Percentiles rank a stretch among this genome's conserved stretches.
phyloP scores from a whole-genome alignment of 768 basidiomycete species.

The Amanita fuliginea region DNA sequence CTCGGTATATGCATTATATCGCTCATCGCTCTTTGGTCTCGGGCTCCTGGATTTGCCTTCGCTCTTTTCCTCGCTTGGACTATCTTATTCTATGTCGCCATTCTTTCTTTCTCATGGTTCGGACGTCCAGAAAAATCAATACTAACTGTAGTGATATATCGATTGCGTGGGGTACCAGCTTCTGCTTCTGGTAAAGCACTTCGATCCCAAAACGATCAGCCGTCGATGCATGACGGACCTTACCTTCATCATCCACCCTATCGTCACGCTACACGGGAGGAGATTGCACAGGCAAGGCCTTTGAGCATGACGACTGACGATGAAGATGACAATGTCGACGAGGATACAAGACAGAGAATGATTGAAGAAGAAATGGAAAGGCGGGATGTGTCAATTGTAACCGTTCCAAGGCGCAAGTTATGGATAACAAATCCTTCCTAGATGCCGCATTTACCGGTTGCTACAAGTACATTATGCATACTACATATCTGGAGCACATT shows the following conservation, averaged over 20 bases:
- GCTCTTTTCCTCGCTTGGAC: conserved; percentile 56
- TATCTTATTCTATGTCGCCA: conserved; percentile 40
- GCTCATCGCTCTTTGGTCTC: conserved; percentile 47
- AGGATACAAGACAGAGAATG: conserved; percentile 57
- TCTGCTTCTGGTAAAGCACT: conserved; percentile 17
- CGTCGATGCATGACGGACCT: conserved; percentile 28
- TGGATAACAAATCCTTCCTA: conserved; percentile 63
- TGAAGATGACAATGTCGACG: conserved; percentile 64
- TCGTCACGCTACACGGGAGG: conserved; percentile 35
- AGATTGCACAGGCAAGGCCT: conserved; percentile 26
- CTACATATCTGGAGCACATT: conserved; percentile 1
- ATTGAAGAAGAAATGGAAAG: conserved; percentile 79
- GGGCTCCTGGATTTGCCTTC: conserved; percentile 44
- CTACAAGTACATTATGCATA: conserved; percentile 8
- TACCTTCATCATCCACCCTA: conserved; percentile 62
- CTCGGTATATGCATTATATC: conserved; percentile 48
- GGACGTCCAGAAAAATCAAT: conserved; percentile 48
- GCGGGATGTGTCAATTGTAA: conserved; percentile 77
- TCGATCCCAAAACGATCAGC: conserved; percentile 15
- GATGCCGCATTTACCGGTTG: conserved; percentile 7
- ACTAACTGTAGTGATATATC: conserved; percentile 36
- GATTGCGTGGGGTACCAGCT: conserved; percentile 25
- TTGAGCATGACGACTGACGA: conserved; percentile 46
- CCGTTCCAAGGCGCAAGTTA: conserved; percentile 62
- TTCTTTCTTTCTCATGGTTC: conserved; percentile 46